Evolutionary conservation across 495 filamentous ascomycete genomes (phyloP).

Genomic region (Xylaria cubensis): DNA sequence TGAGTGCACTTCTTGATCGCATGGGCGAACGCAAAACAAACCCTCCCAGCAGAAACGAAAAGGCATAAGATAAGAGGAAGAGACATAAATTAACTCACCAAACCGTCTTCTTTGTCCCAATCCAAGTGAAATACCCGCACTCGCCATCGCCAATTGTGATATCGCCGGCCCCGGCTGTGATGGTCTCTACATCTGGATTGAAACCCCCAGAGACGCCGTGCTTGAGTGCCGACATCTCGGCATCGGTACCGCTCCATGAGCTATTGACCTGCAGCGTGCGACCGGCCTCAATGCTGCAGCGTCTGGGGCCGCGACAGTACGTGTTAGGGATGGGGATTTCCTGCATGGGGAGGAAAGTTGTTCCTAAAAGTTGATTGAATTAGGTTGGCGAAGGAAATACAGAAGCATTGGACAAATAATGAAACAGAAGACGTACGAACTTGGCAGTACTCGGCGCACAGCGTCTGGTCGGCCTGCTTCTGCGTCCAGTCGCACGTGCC

Average conservation of each 20-base stretch:
- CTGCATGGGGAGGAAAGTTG: slow-evolving; percentile 2
- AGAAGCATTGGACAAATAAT: background rate
- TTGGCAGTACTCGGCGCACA: slow-evolving; percentile 18
- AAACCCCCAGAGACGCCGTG: slow-evolving; percentile 18
- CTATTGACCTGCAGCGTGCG: background rate
- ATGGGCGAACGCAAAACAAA: background rate
- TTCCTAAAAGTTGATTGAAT: slow-evolving; percentile 3
- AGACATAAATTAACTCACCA: slow-evolving; percentile 7
- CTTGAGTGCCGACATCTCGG: background rate
- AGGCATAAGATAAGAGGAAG: background rate
- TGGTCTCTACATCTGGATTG: background rate
- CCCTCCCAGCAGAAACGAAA: background rate
- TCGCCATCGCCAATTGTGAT: background rate
- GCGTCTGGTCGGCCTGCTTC: background rate
- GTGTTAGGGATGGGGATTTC: slow-evolving; percentile 20
- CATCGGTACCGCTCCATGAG: slow-evolving; percentile 8
- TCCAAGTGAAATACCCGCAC: slow-evolving; percentile 24
- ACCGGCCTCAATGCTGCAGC: background rate
- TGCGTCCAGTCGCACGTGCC: slow-evolving; percentile 17
- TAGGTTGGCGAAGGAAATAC: no score
- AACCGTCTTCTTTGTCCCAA: slow-evolving; percentile 8
- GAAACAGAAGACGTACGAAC: slow-evolving; percentile 1
- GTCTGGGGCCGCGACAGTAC: slow-evolving; percentile 18
- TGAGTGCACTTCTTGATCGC: background rate
- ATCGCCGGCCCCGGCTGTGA: slow-evolving; percentile 3